phyloP scores from a whole-genome alignment of 495 filamentous ascomycete genomes.

The Talaromyces stipitatus region DNA sequence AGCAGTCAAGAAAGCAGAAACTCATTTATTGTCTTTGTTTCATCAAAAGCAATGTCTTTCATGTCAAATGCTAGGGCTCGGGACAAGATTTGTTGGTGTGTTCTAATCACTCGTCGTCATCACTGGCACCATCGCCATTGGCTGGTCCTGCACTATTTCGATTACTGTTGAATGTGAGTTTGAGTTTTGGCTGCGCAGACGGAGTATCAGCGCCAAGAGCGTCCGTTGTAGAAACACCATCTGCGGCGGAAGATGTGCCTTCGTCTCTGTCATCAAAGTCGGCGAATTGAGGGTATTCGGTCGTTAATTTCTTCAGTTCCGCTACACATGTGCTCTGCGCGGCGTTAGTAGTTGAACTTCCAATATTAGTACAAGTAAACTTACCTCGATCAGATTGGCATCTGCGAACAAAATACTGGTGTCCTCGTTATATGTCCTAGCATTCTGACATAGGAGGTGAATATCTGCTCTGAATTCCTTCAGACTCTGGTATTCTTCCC shows the following conservation, averaged over 20 bases:
- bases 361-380: conserved; percentile 15
- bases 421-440: conserved; percentile 92
- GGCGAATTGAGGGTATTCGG: conserved; percentile 61
- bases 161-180: conserved; percentile 48
- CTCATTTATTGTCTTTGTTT: background rate
- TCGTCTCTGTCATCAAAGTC: conserved; percentile 64
- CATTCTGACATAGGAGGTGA: conserved; percentile 77
- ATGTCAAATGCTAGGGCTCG: background rate
- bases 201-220: conserved; percentile 60
- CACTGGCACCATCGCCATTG: conserved; percentile 24
- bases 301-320: conserved; percentile 64
- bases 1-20: background rate
- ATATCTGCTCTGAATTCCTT: conserved; percentile 77
- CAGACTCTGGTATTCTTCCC: conserved; percentile 77
- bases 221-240: conserved; percentile 59
- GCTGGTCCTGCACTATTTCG: conserved; percentile 22
- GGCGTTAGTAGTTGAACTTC: conserved; percentile 17
- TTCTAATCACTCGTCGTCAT: conserved; percentile 29
- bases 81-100: background rate
- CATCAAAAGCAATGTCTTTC: background rate
- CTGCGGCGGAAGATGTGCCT: conserved; percentile 30
- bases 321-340: conserved; percentile 55
- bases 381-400: conserved; percentile 87
- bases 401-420: conserved; percentile 84
- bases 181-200: conserved; percentile 49